These are phyloP conservation scores for Cystobasidium onofrii DNA, from an alignment of 768 basidiomycete genomes.

Conservation along the genomic window DNA sequence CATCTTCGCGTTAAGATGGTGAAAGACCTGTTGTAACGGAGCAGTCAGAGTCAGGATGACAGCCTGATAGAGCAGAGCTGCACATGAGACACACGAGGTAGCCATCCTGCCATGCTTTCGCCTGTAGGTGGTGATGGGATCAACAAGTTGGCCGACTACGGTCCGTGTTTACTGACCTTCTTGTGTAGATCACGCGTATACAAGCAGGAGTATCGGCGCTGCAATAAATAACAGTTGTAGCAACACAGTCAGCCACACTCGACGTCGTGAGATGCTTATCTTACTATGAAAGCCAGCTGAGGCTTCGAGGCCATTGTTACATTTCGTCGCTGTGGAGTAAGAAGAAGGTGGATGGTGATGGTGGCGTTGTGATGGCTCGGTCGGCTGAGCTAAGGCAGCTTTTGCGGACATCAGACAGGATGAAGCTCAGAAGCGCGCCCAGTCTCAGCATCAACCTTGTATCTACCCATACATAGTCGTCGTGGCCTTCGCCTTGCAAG, in stretches of 20 bases:
- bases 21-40: neutral
- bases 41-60: too few relatives aligned
- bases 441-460: too few relatives aligned
- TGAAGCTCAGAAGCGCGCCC: too few relatives aligned
- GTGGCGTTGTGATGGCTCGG: neutral
- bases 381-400: too few relatives aligned
- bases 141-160: neutral
- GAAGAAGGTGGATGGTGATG: neutral
- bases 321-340: neutral
- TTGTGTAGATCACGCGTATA: constrained; percentile 24
- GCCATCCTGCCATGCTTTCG: constrained; percentile 31
- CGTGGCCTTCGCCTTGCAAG: too few relatives aligned
- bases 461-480: too few relatives aligned
- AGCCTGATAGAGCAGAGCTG: too few relatives aligned
- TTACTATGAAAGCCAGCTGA: constrained; percentile 1
- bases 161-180: constrained; percentile 5
- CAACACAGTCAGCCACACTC: neutral
- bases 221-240: neutral
- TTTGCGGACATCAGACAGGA: too few relatives aligned
- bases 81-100: constrained; percentile 12
- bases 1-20: constrained; percentile 28
- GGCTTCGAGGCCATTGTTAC: neutral
- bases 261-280: neutral
- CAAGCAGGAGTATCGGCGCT: constrained; percentile 29
- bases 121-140: neutral